Evolutionary conservation across 306 rosid genomes (phyloP), one percentile per base, ranked within the genome.

Genomic region (Citrullus colocynthis): DNA sequence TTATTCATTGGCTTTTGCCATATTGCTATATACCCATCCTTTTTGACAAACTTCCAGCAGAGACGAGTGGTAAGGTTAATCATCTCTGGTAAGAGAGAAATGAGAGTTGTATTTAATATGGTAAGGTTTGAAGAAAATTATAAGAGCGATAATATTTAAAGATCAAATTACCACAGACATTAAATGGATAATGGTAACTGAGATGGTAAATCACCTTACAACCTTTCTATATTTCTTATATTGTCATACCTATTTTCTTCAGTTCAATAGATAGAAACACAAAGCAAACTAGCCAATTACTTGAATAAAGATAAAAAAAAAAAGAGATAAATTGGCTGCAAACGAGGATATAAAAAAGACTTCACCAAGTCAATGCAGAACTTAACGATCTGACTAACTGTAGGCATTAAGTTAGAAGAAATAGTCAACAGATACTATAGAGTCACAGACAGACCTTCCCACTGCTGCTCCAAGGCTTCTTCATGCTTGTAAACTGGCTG

Each of bases 401-500:
- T 37, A 66, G 16, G 51, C 52, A 20, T 71, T 20, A 75, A 56
- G 32, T 56, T 75, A 10, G 78, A 56, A 49, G 57, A 39, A 32
- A 36, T 49, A 34, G 8, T 13, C 15, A 14, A 51, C 37, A 14
- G 60, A 52, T 13, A 32, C 21, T 15, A 8, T 16, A 20, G 44
- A 28, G 63, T 7, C 56, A 61, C 0, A 54, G 20, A 56, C 24
- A 81, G 86, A 95, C 99, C 97, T 89, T 92, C 80, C 99, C 99
- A 95, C 86, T 92, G 99, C 78, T 88, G 90, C 89, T 92, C 97
- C 78, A 95, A 87, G 82, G 64, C 82, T 82, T 90, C 96, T 84
- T 90, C 96, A 58, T 95, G 99, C 88, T 95, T 95, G 80, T 95
- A 95, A 80, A 92, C 98, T 63, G 98, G 98, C 85, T 95, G 98